Evolutionary conservation across 148 eudicot species (phyloP).

Genomic region (Fagopyrum esculentum): DNA sequence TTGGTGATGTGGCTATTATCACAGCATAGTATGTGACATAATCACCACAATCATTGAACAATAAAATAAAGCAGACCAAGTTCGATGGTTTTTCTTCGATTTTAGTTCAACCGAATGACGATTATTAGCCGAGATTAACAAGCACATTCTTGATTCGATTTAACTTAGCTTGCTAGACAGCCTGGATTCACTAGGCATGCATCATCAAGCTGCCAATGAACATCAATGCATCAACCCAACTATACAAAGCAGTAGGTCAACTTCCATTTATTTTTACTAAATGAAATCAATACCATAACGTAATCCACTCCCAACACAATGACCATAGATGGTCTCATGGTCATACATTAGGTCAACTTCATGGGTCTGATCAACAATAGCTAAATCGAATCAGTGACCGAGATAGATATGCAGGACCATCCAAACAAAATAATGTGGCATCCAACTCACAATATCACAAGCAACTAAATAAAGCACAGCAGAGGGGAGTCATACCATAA

Average conservation of each 20-base stretch:
- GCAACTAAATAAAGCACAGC: not conserved
- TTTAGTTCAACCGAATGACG: not conserved
- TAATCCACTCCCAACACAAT: not conserved
- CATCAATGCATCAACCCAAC: not conserved
- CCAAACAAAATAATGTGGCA: not conserved
- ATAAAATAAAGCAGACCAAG: not conserved
- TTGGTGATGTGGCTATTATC: not conserved
- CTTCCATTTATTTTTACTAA: not conserved
- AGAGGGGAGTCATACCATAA: conserved; percentile 44
- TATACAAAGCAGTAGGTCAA: conserved; percentile 3
- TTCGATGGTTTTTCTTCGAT: not conserved
- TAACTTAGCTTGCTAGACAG: not conserved
- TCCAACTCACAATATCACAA: not conserved
- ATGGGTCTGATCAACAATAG: not conserved
- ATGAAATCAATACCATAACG: not conserved
- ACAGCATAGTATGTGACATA: not conserved
- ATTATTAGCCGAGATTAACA: not conserved
- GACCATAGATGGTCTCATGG: not conserved
- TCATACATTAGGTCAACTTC: not conserved
- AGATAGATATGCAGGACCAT: not conserved
- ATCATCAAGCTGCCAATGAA: not conserved
- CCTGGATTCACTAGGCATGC: not conserved
- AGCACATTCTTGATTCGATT: not conserved
- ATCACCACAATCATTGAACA: not conserved
- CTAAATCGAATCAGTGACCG: not conserved